Conservation (phyloP, 257 asterid genomes). For the Thymus quinquecostatus region DNA sequence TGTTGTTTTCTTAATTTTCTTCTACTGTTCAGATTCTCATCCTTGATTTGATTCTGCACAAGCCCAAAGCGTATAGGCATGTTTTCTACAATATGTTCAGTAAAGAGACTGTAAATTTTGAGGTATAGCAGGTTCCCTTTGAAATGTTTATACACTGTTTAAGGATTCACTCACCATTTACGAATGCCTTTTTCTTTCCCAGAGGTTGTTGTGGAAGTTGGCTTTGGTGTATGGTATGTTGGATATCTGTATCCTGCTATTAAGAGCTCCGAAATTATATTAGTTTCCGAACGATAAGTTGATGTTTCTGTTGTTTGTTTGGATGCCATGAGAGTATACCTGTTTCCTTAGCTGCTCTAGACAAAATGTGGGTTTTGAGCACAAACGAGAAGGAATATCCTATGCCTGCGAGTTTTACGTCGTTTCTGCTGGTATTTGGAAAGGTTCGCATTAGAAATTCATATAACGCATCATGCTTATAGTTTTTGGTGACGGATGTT, state of each 20-base stretch:
- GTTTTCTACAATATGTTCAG: constrained; percentile 68
- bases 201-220: constrained; percentile 71
- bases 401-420: constrained; percentile 39
- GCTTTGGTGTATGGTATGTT: constrained; percentile 47
- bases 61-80: constrained; percentile 82
- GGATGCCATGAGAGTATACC: constrained; percentile 17
- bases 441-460: constrained; percentile 49
- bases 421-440: constrained; percentile 44
- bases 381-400: constrained; percentile 42
- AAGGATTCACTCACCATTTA: constrained; percentile 8
- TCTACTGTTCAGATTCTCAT: constrained; percentile 58
- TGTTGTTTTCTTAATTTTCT: neutral
- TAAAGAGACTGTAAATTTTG: constrained; percentile 43
- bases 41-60: constrained; percentile 90
- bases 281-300: constrained; percentile 3
- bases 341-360: constrained; percentile 60
- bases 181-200: constrained; percentile 32
- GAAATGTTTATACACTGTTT: neutral
- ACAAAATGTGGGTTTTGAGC: constrained; percentile 55
- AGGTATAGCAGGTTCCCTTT: constrained; percentile 43
- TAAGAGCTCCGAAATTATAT: constrained; percentile 1
- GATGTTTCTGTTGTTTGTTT: constrained; percentile 1
- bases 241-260: constrained; percentile 79
- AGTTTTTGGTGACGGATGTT: neutral
- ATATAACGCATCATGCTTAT: neutral